phyloP scores from a whole-genome alignment of 2,329 filamentous ascomycete species.

The Rhynchosporium agropyri region DNA sequence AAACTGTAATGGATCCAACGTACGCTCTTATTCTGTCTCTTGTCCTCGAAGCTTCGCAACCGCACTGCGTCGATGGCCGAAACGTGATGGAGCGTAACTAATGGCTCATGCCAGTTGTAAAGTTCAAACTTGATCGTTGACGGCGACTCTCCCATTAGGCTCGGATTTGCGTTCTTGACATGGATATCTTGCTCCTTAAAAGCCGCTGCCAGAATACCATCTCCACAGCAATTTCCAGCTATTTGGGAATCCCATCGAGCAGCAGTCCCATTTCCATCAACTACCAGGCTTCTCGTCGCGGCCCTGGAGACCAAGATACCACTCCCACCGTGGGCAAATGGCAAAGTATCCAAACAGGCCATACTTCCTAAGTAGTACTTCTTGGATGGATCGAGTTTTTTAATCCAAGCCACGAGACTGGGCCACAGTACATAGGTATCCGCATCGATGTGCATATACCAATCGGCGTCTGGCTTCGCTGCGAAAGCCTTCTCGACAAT shows the following conservation, averaged over 20 bases:
- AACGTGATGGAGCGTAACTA: conserved; percentile 59
- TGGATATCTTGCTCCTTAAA: conserved; percentile 49
- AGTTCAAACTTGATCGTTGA: conserved; percentile 50
- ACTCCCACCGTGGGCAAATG: conserved; percentile 59
- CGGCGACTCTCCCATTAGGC: conserved; percentile 58
- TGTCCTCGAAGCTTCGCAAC: conserved; percentile 51
- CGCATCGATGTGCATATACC: conserved; percentile 62
- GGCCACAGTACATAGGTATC: conserved; percentile 59
- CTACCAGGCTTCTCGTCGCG: conserved; percentile 52
- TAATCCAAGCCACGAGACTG: conserved; percentile 46
- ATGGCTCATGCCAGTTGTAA: conserved; percentile 56
- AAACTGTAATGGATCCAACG: not conserved
- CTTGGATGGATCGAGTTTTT: conserved; percentile 35
- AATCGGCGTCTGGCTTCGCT: conserved; percentile 55
- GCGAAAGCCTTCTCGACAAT: conserved; percentile 57
- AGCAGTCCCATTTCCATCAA: conserved; percentile 48
- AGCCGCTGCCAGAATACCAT: conserved; percentile 52
- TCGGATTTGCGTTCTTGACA: conserved; percentile 51
- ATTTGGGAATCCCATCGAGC: conserved; percentile 51
- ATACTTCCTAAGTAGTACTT: conserved; percentile 55
- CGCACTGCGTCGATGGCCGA: conserved; percentile 44
- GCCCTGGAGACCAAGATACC: conserved; percentile 56
- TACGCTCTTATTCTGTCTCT: conserved; percentile 18
- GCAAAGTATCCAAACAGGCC: conserved; percentile 47
- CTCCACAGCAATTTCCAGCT: conserved; percentile 53